Base-by-base conservation (phyloP, 345 rosid species). In the Mangifera indica region DNA sequence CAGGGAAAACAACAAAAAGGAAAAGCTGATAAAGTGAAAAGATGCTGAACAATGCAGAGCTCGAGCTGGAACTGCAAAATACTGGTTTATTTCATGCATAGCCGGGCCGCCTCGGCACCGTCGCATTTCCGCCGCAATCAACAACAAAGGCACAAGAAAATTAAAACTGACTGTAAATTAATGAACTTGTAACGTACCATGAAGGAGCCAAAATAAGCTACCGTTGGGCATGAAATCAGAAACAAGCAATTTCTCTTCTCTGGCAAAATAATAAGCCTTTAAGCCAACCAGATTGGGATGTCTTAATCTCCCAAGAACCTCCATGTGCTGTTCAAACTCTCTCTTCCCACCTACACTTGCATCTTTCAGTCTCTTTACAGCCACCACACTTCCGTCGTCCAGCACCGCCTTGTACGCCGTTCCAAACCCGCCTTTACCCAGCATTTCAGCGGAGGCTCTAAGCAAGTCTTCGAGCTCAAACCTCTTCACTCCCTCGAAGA, bases 391-490 rank as follows among this genome's bases (percentile, higher is more conserved):
- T 21, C 97, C 96, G 44, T 91, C 97, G 13, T 91, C 97, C 34
- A 91, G 87, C 45, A 91, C 93, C 25, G 96, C 98, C 68, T 93
- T 93, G 76, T 93, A 93, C 48, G 98, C 93, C 51, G 97, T 93
- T 26, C 97, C 98, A 14, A 91, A 88, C 67, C 92, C 94, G 2
- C 97, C 97, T 80, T 93, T 93, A 26, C 98, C 98, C 44, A 93
- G 78, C 97, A 93, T 90, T 87, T 93, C 98, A 5, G 98, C 98
- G 24, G 98, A 93, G 3, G 98, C 97, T 69, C 97, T 73, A 48
- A 93, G 82, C 78, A 93, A 79, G 72, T 93, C 97, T 79, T 93
- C 97, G 3, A 93, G 84, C 81, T 93, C 98, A 44, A 93, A 93
- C 74, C 88, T 64, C 77, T 81, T 75, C 60, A 79, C 89, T 40